These are phyloP conservation scores for Filobasidium floriforme DNA, from an alignment of 768 basidiomycete species.

Conservation along the genomic window DNA sequence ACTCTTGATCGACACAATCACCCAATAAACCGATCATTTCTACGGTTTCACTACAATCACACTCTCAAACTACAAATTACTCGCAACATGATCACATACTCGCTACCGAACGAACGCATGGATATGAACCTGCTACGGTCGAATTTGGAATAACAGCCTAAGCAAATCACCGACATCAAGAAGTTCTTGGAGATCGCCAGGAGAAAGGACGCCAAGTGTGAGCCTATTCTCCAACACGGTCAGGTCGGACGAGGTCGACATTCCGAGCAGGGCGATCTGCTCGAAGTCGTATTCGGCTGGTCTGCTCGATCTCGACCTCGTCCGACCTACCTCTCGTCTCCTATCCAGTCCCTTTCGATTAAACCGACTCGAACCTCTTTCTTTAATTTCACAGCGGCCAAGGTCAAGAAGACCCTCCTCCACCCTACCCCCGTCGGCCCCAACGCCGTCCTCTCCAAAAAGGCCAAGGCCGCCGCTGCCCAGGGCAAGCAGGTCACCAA, in stretches of 20 bases:
- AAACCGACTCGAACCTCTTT: not conserved
- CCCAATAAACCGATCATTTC: too few species aligned
- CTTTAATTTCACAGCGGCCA: constrained; percentile 61
- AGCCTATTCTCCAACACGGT: constrained; percentile 39
- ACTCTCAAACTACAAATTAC: too few species aligned
- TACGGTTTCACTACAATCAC: too few species aligned
- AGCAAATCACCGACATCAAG: constrained; percentile 98
- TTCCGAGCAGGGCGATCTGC: too few species aligned
- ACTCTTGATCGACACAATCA: too few species aligned
- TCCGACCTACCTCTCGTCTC: too few species aligned
- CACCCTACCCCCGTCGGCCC: constrained; percentile 29
- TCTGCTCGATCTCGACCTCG: too few species aligned
- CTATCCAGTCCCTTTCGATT: too few species aligned
- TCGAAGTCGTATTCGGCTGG: too few species aligned
- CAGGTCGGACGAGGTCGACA: not conserved
- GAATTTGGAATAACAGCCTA: constrained; percentile 56
- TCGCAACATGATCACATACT: too few species aligned
- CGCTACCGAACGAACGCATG: too few species aligned
- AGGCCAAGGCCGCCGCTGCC: constrained; percentile 33
- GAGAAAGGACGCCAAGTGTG: constrained; percentile 94
- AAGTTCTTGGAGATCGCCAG: constrained; percentile 93
- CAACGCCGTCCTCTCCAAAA: constrained; percentile 25
- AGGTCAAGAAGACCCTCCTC: constrained; percentile 80
- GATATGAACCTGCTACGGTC: too few species aligned
- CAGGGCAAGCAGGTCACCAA: constrained; percentile 56